A percentile compares a stretch with the other conserved stretches of the same genome.
Conservation (phyloP, 495 filamentous ascomycete genomes). For the Neurospora sp. region DNA sequence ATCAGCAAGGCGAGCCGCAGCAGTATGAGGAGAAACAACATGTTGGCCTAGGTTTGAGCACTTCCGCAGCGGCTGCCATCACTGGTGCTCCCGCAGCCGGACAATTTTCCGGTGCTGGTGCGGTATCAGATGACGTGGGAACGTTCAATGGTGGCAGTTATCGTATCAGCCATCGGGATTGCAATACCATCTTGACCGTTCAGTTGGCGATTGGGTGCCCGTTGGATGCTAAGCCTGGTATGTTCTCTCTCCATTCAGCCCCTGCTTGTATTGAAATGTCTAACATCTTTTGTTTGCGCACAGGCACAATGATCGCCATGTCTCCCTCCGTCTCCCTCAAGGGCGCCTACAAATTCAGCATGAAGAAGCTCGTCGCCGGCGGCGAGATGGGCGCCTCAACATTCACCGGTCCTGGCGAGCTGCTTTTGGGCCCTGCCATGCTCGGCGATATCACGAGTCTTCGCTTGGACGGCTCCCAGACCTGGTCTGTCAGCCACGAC, state of each 20-base stretch:
- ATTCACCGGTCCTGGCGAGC: slow-evolving; percentile 84
- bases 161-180: slow-evolving; percentile 84
- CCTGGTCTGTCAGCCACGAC: slow-evolving; percentile 77
- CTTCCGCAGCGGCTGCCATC: slow-evolving; percentile 17
- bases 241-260: neutral
- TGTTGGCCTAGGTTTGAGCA: slow-evolving; percentile 10
- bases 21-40: neutral
- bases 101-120: slow-evolving; percentile 50
- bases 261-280: neutral
- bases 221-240: slow-evolving; percentile 69
- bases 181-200: slow-evolving; percentile 79
- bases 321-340: slow-evolving; percentile 74
- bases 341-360: slow-evolving; percentile 66
- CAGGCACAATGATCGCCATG: slow-evolving; percentile 91
- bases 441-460: slow-evolving; percentile 83
- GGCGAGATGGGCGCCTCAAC: slow-evolving; percentile 71
- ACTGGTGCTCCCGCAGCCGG: slow-evolving; percentile 22
- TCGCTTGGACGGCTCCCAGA: slow-evolving; percentile 53
- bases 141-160: slow-evolving; percentile 96
- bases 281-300: neutral
- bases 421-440: slow-evolving; percentile 68
- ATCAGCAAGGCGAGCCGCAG: slow-evolving; percentile 19
- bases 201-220: slow-evolving; percentile 88
- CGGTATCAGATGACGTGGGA: slow-evolving; percentile 66
- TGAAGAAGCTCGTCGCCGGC: slow-evolving; percentile 77